These are phyloP conservation scores for Insectozyma bohioensis DNA, from an alignment of 1,139 yeast species.

Conservation along the genomic window DNA sequence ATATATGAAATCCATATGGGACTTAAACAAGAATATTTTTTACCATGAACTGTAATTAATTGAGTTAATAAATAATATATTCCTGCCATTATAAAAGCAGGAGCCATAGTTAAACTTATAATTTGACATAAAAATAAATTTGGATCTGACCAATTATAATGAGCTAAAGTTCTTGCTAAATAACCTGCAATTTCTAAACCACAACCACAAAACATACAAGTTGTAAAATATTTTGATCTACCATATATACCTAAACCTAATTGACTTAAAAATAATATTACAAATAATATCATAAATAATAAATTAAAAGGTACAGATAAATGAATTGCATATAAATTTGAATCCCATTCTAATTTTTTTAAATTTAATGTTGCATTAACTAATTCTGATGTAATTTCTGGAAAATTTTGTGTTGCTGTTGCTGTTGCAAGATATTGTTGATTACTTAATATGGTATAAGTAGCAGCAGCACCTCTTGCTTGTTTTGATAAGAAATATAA, in stretches of 20 bases:
- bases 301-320: constrained; percentile 25
- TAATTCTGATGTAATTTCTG: constrained; percentile 33
- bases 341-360: constrained; percentile 21
- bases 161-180: constrained; percentile 52
- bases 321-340: constrained; percentile 33
- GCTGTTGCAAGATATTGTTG: constrained; percentile 39
- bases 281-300: constrained; percentile 23
- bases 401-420: constrained; percentile 27
- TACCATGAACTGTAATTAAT: constrained; percentile 30
- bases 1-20: constrained; percentile 38
- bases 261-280: constrained; percentile 21
- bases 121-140: constrained; percentile 32
- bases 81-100: constrained; percentile 43
- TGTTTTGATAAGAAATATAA: constrained; percentile 13
- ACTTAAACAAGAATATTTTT: constrained; percentile 23
- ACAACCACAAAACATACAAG: constrained; percentile 58
- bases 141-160: constrained; percentile 29
- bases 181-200: constrained; percentile 72
- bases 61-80: constrained; percentile 37
- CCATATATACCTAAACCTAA: constrained; percentile 28
- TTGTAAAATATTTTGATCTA: constrained; percentile 71
- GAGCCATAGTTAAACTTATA: constrained; percentile 36
- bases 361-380: constrained; percentile 35
- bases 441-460: constrained; percentile 31
- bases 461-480: constrained; percentile 36